Percentiles rank a stretch among this genome's conserved stretches.
These are phyloP conservation scores for Mycocentrospora acerina DNA, from an alignment of 2,329 filamentous ascomycete genomes.

Conservation along the genomic window DNA sequence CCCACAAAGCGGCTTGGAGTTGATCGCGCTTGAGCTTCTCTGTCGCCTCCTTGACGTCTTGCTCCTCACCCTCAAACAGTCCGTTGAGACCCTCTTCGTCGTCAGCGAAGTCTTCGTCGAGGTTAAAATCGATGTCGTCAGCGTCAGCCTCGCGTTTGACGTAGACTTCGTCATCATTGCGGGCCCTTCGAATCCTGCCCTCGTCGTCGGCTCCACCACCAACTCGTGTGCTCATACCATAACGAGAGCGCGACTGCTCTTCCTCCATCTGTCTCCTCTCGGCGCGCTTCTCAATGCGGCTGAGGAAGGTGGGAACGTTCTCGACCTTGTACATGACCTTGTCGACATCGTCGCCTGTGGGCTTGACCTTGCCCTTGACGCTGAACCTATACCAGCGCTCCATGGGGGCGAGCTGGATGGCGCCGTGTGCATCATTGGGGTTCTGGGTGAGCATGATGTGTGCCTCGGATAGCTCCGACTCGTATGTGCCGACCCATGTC, in stretches of 20 bases:
- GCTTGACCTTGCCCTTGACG: slow-evolving; percentile 72
- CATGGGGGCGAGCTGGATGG: slow-evolving; percentile 81
- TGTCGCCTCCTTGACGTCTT: slow-evolving; percentile 64
- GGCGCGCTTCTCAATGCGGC: slow-evolving; percentile 42
- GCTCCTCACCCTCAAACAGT: slow-evolving; percentile 47
- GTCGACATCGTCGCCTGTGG: slow-evolving; percentile 84
- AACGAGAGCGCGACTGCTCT: slow-evolving; percentile 14
- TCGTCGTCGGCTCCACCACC: slow-evolving; percentile 43
- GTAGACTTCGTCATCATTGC: slow-evolving; percentile 46
- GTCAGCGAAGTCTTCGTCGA: slow-evolving; percentile 75
- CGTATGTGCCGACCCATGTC: slow-evolving; percentile 88
- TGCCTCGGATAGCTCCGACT: slow-evolving; percentile 79
- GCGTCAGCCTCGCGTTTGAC: slow-evolving; percentile 57
- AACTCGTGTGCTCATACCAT: slow-evolving; percentile 31
- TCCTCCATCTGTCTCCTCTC: slow-evolving; percentile 52
- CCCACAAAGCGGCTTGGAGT: slow-evolving; percentile 84
- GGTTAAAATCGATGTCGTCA: slow-evolving; percentile 67
- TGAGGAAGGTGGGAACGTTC: slow-evolving; percentile 75
- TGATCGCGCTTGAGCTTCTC: slow-evolving; percentile 73
- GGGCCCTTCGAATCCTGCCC: slow-evolving; percentile 30
- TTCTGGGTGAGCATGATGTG: slow-evolving; percentile 75
- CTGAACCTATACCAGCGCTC: slow-evolving; percentile 96
- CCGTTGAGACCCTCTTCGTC: slow-evolving; percentile 66
- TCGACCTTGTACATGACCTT: slow-evolving; percentile 76
- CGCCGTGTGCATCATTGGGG: slow-evolving; percentile 54